Base-by-base conservation (phyloP, 768 basidiomycete species). In the Pulveroboletus frians region DNA sequence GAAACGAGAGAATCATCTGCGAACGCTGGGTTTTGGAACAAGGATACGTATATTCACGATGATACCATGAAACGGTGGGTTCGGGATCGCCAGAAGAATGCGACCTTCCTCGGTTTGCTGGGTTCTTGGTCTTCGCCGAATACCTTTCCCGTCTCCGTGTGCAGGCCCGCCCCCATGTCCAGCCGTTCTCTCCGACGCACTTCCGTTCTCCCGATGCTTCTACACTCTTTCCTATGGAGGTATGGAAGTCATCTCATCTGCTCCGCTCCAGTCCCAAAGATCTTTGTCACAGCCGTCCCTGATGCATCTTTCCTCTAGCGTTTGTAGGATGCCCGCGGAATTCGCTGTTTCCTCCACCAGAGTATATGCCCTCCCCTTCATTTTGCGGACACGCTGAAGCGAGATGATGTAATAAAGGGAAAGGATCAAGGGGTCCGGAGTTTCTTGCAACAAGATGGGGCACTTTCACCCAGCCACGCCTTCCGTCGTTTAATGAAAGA, bases 181-280 rank as follows among this genome's bases (percentile, higher is more conserved):
- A 72, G 63, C 51, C 55, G 54, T 39, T 72, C 18, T 62, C 69
- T 78, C 46, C 56, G 54, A 51, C 70, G 76, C 23, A 72, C 73
- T 35, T 73, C 73, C 39, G 59, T 64, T 57, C 76, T 79, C 59
- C 82, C 26, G 86, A 80, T 0, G 88, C 71, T 50, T 84, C 81
- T 9, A 64, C 69, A 38, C 73, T 78, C 46, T 71, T 76, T 39
- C 91, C 78, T 62, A 84, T 85, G 65, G 92, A 76, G 0, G 74
- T 73, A 66, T 93, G 92, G 70, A 94, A 96, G 63, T 95, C 93
- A 61, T 97, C 94, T 97, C 94, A 62, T 97, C 94, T 8, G 94
- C 81, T 34, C 74, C 80, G 27, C 63, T 63, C 1, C 74, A 73
- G 1, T 47, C 67, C 67, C 66, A 15, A 70, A 59, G 43, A 62